These are phyloP conservation scores for Albifimbria verrucaria DNA, from an alignment of 2,329 filamentous ascomycete species.

Conservation along the genomic window DNA sequence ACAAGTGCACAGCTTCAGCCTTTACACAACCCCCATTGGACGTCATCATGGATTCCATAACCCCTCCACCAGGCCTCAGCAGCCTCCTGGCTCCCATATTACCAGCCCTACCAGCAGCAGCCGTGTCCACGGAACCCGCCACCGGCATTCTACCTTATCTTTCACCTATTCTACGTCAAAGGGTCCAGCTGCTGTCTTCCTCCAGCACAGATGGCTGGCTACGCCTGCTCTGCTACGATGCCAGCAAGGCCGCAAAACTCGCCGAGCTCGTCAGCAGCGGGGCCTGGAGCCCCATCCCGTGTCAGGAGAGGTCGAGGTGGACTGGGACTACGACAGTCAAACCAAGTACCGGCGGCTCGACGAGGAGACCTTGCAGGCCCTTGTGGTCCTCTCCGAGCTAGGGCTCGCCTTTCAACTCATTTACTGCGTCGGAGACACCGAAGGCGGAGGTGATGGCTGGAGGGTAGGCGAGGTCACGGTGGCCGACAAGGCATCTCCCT, in stretches of 20 bases:
- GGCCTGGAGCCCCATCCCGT: slow-evolving; percentile 75
- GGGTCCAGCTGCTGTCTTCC: slow-evolving; percentile 62
- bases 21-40: no score
- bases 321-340: slow-evolving; percentile 62
- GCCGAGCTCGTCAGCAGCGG: slow-evolving; percentile 60
- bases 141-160: slow-evolving; percentile 56
- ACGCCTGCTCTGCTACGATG: slow-evolving; percentile 67
- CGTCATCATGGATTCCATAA: slow-evolving; percentile 23
- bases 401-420: slow-evolving; percentile 63
- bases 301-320: slow-evolving; percentile 75
- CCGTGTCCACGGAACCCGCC: slow-evolving; percentile 55
- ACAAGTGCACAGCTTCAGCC: background rate
- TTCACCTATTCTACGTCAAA: slow-evolving; percentile 63
- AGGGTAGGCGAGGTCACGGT: slow-evolving; percentile 66
- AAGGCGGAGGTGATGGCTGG: slow-evolving; percentile 64
- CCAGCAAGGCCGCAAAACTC: slow-evolving; percentile 52
- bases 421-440: slow-evolving; percentile 64
- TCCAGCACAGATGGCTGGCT: slow-evolving; percentile 67
- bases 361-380: slow-evolving; percentile 68
- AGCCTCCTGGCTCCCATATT: slow-evolving; percentile 53
- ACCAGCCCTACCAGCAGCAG: slow-evolving; percentile 56
- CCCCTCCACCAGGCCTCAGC: slow-evolving; percentile 43
- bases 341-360: slow-evolving; percentile 67
- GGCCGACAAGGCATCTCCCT: slow-evolving; percentile 55
- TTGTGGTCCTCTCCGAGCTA: slow-evolving; percentile 60